A percentile compares a stretch with the other conserved stretches of the same genome.
phyloP scores from a whole-genome alignment of 139 green algal genomes.

The Haematococcus lacustris region DNA sequence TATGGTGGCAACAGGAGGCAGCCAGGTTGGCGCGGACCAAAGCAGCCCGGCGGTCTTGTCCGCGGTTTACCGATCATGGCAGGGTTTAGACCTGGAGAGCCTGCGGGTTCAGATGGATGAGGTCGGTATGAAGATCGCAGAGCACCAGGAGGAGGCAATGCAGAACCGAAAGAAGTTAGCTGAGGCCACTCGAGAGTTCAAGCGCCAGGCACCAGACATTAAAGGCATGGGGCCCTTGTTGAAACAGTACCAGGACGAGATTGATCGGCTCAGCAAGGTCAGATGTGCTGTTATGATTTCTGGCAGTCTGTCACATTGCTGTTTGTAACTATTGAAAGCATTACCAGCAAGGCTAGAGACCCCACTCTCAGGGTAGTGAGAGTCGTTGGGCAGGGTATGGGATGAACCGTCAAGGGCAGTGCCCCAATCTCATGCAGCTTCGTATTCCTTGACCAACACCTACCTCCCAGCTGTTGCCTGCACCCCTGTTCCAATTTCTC shows the following conservation, averaged over 20 bases:
- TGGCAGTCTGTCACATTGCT: too few species aligned
- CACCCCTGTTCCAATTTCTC: too few species aligned
- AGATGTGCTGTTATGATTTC: too few species aligned
- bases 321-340: too few species aligned
- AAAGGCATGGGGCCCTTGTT: slow-evolving; percentile 61
- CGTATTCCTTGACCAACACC: too few species aligned
- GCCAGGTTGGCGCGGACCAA: too few species aligned
- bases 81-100: slow-evolving; percentile 79
- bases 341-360: too few species aligned
- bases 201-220: slow-evolving; percentile 15
- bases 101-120: slow-evolving; percentile 71
- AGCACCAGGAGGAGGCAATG: slow-evolving; percentile 70
- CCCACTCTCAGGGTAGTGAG: too few species aligned
- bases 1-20: neutral
- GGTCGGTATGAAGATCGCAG: slow-evolving; percentile 70
- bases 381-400: too few species aligned
- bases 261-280: slow-evolving; percentile 71
- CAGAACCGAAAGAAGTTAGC: slow-evolving; percentile 40
- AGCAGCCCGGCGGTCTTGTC: slow-evolving; percentile 8
- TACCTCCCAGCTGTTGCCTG: too few species aligned
- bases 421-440: too few species aligned
- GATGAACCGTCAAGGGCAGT: too few species aligned
- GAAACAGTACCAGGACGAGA: slow-evolving; percentile 88
- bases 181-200: slow-evolving; percentile 42
- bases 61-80: slow-evolving; percentile 37